Evolutionary conservation across 257 asterid genomes (phyloP).

Genomic region (Solanum etuberosum): DNA sequence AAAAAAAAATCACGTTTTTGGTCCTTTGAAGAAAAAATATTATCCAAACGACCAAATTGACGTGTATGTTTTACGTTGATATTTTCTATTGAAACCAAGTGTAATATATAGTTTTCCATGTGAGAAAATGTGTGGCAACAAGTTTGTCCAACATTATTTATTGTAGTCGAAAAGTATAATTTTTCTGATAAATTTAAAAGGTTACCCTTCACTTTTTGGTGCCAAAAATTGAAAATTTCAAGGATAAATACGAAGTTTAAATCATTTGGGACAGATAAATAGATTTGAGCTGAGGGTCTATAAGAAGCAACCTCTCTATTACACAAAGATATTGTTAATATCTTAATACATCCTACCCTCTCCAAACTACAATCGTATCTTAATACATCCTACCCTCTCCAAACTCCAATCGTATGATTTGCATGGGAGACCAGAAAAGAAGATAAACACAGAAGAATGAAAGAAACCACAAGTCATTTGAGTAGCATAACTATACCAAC

Average conservation of each 20-base stretch:
- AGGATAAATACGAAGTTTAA: too few relatives aligned
- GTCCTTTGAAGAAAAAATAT: neutral
- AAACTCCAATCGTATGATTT: neutral
- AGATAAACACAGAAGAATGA: neutral
- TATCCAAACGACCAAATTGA: neutral
- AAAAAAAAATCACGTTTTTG: neutral
- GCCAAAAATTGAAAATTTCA: neutral
- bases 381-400: neutral
- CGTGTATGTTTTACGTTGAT: neutral
- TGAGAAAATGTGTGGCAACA: neutral
- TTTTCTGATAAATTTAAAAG: too few relatives aligned
- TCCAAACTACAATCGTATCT: neutral
- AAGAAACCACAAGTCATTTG: neutral
- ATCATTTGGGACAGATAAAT: neutral
- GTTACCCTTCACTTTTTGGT: neutral
- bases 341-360: neutral
- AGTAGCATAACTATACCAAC: neutral
- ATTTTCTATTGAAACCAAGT: neutral
- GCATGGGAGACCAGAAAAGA: neutral
- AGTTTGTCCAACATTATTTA: neutral
- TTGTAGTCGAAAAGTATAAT: too few relatives aligned
- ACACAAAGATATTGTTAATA: neutral
- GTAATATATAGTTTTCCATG: neutral
- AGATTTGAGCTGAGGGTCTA: neutral
- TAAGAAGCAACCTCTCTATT: neutral